Evolutionary conservation across 257 asterid genomes (phyloP).

Genomic region (Jacaranda mimosifolia): DNA sequence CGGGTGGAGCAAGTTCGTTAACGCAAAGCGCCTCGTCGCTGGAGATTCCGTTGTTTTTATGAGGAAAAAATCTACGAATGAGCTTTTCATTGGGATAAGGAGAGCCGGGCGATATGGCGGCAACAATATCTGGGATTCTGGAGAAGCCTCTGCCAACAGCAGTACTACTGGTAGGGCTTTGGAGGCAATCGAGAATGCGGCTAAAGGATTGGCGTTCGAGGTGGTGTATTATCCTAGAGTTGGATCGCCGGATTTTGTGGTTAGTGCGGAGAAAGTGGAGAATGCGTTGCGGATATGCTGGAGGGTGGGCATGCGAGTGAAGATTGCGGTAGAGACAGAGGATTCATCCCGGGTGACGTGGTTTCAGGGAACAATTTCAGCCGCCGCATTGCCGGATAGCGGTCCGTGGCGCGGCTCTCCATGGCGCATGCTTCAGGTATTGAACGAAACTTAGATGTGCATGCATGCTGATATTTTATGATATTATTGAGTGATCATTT

Average conservation of each 20-base stretch:
- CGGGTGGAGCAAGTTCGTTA: conserved; percentile 74
- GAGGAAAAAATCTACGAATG: conserved; percentile 40
- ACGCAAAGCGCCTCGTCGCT: conserved; percentile 59
- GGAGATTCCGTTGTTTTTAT: conserved; percentile 67
- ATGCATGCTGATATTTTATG: conserved; percentile 2
- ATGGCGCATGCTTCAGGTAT: conserved; percentile 72
- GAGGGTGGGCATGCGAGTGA: conserved; percentile 56
- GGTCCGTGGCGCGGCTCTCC: conserved; percentile 66
- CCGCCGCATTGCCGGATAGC: conserved; percentile 15
- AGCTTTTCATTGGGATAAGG: conserved; percentile 63
- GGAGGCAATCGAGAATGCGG: conserved; percentile 46
- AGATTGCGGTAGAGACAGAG: conserved; percentile 56
- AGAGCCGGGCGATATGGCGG: conserved; percentile 41
- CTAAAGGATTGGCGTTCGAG: conserved; percentile 60
- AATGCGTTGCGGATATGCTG: conserved; percentile 42
- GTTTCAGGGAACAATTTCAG: conserved; percentile 51
- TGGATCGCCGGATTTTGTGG: conserved; percentile 62
- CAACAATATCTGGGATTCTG: not conserved
- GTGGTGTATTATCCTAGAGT: conserved; percentile 58
- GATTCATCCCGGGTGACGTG: conserved; percentile 52
- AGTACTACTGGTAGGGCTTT: not conserved
- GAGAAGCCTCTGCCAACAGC: conserved; percentile 16
- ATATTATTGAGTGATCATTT: too few species aligned
- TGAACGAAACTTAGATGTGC: not conserved
- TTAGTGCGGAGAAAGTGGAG: conserved; percentile 58